These are phyloP conservation scores for Hyphodiscus sp. DNA, from an alignment of 2,329 filamentous ascomycete genomes.

Conservation along the genomic window DNA sequence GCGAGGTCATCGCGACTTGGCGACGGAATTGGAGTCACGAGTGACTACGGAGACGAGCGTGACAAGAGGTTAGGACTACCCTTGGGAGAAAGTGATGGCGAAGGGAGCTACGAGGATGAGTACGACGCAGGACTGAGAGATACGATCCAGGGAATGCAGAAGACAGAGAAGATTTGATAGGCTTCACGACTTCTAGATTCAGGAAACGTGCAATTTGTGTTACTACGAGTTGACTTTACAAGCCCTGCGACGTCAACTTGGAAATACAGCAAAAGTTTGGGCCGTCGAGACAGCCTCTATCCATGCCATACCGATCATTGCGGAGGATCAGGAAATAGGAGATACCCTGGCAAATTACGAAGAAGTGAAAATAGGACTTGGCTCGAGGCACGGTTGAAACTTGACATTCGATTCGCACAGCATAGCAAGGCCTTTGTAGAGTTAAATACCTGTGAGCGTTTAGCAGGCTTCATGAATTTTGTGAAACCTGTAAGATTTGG, in stretches of 20 bases:
- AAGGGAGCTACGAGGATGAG: slow-evolving; percentile 41
- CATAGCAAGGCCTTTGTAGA: not conserved
- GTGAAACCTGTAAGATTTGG: not conserved
- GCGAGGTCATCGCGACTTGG: slow-evolving; percentile 13
- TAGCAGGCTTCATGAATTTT: not conserved
- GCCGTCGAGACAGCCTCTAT: not conserved
- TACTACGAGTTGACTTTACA: too few relatives aligned
- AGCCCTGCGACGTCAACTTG: too few relatives aligned
- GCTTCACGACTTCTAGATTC: not conserved
- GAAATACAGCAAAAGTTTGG: too few relatives aligned
- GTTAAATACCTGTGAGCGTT: not conserved
- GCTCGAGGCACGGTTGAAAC: not conserved
- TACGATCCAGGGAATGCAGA: not conserved
- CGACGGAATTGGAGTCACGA: slow-evolving; percentile 25
- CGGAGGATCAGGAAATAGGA: not conserved
- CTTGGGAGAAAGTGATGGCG: slow-evolving; percentile 46
- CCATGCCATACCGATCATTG: not conserved
- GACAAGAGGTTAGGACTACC: slow-evolving; percentile 34
- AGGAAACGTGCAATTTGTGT: too few relatives aligned
- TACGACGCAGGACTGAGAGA: not conserved
- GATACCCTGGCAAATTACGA: not conserved
- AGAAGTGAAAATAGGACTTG: not conserved
- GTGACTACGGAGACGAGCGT: slow-evolving; percentile 31
- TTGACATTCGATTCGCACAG: not conserved
- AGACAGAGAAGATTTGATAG: not conserved